Evolutionary conservation across 1,284 basidiomycete genomes (phyloP).

Genomic region (Tremellales sp.): DNA sequence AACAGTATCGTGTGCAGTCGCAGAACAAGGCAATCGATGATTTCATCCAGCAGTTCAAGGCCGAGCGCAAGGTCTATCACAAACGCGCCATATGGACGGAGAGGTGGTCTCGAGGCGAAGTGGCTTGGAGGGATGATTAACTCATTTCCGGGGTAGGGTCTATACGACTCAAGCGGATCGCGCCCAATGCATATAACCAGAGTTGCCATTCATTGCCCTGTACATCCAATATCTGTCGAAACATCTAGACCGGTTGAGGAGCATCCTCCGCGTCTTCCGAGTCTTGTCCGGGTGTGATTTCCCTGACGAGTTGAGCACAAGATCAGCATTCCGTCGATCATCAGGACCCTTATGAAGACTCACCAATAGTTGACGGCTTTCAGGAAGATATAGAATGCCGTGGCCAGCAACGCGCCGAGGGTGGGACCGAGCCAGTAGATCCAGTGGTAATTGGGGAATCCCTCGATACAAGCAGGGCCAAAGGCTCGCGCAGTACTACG

Average conservation of each 20-base stretch:
- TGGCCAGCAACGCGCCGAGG: slow-evolving; percentile 13
- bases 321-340: background rate
- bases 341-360: slow-evolving; percentile 23
- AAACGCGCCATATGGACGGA: slow-evolving; percentile 85
- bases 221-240: too few species aligned
- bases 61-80: slow-evolving; percentile 78
- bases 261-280: slow-evolving; percentile 4
- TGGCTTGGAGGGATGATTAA: slow-evolving; percentile 68
- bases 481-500: slow-evolving; percentile 72
- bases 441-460: slow-evolving; percentile 61
- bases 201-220: too few species aligned
- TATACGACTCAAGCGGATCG: too few species aligned
- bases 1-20: slow-evolving; percentile 8
- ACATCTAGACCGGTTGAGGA: slow-evolving; percentile 3
- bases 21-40: slow-evolving; percentile 60
- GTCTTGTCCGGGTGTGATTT: slow-evolving; percentile 16
- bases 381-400: slow-evolving; percentile 55
- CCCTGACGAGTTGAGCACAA: slow-evolving; percentile 4
- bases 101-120: slow-evolving; percentile 75
- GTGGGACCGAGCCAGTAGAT: slow-evolving; percentile 57
- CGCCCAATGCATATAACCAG: too few species aligned
- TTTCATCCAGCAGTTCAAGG: slow-evolving; percentile 82
- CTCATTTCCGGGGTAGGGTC: too few species aligned
- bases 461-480: slow-evolving; percentile 65
- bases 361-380: slow-evolving; percentile 54